These are phyloP conservation scores for Metschnikowia proteae DNA, from an alignment of 805 yeast species.

Conservation along the genomic window DNA sequence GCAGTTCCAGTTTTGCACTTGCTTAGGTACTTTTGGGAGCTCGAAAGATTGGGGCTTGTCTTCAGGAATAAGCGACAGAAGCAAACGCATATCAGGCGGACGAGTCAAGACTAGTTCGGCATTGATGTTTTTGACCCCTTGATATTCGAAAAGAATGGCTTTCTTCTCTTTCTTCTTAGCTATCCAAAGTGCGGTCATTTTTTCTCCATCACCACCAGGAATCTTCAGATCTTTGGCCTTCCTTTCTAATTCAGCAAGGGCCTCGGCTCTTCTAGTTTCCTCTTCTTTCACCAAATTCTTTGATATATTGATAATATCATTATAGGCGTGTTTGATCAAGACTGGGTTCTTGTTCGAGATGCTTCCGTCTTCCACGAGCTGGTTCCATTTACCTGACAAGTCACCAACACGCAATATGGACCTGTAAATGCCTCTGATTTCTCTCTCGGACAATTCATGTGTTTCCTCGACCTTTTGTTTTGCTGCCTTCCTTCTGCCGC, in stretches of 20 bases:
- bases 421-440: constrained; percentile 79
- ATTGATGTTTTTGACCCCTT: constrained; percentile 82
- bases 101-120: constrained; percentile 84
- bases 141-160: constrained; percentile 84
- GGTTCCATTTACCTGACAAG: constrained; percentile 72
- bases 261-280: constrained; percentile 56
- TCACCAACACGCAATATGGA: constrained; percentile 82
- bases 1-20: constrained; percentile 88
- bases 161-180: constrained; percentile 78
- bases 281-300: constrained; percentile 59
- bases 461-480: constrained; percentile 35
- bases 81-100: constrained; percentile 74
- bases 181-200: constrained; percentile 51
- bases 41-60: constrained; percentile 60
- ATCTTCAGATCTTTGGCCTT: constrained; percentile 54
- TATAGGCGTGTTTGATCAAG: constrained; percentile 66
- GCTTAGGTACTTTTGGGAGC: constrained; percentile 62
- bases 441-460: constrained; percentile 72
- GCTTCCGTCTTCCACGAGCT: constrained; percentile 84
- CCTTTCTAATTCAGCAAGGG: constrained; percentile 55
- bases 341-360: constrained; percentile 82
- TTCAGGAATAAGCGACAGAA: constrained; percentile 50
- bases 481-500: constrained; percentile 23
- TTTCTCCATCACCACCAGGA: constrained; percentile 36
- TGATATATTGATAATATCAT: constrained; percentile 65